Evolutionary conservation across 2,329 filamentous ascomycete species (phyloP).

Genomic region (Talaromyces piceae): DNA sequence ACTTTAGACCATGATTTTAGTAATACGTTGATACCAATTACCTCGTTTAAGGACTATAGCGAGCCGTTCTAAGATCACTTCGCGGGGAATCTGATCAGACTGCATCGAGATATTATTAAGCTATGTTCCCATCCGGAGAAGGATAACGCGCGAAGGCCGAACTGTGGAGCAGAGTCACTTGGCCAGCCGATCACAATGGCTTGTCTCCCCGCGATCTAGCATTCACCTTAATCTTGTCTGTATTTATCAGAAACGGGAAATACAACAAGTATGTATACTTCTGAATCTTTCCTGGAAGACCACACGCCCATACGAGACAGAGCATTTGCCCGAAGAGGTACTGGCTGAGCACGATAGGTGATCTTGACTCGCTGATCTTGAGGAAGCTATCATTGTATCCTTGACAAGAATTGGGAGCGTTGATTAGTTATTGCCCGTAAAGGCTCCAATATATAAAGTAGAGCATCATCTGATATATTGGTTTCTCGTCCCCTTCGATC

Average conservation of each 20-base stretch:
- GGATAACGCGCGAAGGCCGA: background rate
- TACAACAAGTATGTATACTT: too few relatives aligned
- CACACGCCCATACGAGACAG: background rate
- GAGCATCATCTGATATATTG: background rate
- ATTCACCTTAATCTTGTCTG: too few relatives aligned
- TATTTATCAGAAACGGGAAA: background rate
- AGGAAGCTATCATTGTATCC: too few relatives aligned
- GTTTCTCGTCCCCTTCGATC: background rate
- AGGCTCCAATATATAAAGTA: too few relatives aligned
- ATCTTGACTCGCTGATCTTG: too few relatives aligned
- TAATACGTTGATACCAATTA: background rate
- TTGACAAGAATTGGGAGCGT: constrained; percentile 3
- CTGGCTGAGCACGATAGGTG: constrained; percentile 42
- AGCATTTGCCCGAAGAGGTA: constrained; percentile 4
- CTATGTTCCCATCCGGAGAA: background rate
- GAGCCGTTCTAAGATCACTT: too few relatives aligned
- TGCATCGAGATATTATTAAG: background rate
- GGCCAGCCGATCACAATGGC: background rate
- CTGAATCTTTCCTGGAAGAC: background rate
- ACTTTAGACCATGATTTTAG: background rate
- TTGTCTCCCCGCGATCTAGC: too few relatives aligned
- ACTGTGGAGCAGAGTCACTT: background rate
- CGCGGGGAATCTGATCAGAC: background rate
- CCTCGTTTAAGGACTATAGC: too few relatives aligned
- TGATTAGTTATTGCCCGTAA: background rate